These are phyloP conservation scores for Russula sp. DNA, from an alignment of 768 basidiomycete genomes.

Conservation along the genomic window DNA sequence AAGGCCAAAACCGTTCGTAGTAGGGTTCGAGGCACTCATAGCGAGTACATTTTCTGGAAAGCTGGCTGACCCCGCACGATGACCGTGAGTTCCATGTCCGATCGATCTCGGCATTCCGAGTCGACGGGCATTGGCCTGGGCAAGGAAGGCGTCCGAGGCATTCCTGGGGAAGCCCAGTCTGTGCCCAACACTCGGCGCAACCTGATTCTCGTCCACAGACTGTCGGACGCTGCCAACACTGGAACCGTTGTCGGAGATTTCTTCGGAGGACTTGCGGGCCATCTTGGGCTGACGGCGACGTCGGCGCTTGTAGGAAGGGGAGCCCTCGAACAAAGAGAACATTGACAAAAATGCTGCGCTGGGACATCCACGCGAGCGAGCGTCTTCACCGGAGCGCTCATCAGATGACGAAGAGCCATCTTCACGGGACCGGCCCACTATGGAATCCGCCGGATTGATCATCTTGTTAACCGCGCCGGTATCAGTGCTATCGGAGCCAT, in stretches of 20 bases:
- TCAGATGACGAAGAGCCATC: conserved; percentile 19
- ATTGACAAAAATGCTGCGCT: conserved; percentile 50
- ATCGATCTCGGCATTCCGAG: conserved; percentile 9
- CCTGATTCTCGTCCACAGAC: conserved; percentile 30
- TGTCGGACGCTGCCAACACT: conserved; percentile 21
- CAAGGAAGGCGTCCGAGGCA: conserved; percentile 24
- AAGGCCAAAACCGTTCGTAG: neutral
- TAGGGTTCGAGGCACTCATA: neutral
- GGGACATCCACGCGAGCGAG: conserved; percentile 26
- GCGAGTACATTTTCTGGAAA: conserved; percentile 14
- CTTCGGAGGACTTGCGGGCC: conserved; percentile 33
- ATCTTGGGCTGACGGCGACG: conserved; percentile 62
- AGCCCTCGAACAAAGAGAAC: conserved; percentile 77
- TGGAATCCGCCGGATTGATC: conserved; percentile 23
- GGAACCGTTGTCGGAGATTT: conserved; percentile 21
- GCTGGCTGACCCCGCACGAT: conserved; percentile 12
- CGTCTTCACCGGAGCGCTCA: conserved; percentile 25
- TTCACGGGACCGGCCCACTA: conserved; percentile 19
- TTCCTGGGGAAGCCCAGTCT: conserved; percentile 19
- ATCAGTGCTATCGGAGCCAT: conserved; percentile 25
- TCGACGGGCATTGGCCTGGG: conserved; percentile 19
- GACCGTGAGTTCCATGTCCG: conserved; percentile 3
- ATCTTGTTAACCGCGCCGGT: conserved; percentile 21
- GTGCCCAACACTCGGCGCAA: conserved; percentile 25
- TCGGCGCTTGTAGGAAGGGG: conserved; percentile 83